phyloP scores from a whole-genome alignment of 2,329 filamentous ascomycete genomes.

The Nothopassalora personata region DNA sequence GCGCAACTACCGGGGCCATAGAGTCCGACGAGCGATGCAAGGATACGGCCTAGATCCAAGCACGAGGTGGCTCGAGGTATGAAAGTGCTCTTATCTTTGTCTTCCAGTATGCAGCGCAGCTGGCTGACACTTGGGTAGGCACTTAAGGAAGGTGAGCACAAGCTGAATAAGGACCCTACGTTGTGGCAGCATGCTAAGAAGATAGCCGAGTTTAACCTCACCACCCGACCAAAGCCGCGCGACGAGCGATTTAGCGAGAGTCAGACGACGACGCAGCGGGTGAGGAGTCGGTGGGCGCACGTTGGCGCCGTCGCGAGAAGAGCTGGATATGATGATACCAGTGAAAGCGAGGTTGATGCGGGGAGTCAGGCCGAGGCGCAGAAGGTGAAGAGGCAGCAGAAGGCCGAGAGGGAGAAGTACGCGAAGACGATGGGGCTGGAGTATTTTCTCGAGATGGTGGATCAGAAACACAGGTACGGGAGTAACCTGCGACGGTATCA shows the following conservation, averaged over 20 bases:
- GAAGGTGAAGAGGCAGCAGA: slow-evolving; percentile 36
- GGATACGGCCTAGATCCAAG: slow-evolving; percentile 65
- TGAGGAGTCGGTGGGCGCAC: slow-evolving; percentile 70
- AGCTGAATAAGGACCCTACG: neutral
- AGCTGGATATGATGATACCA: slow-evolving; percentile 62
- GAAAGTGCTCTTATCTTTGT: slow-evolving; percentile 10
- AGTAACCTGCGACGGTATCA: slow-evolving; percentile 78
- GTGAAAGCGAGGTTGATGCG: slow-evolving; percentile 37
- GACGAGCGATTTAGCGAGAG: slow-evolving; percentile 30
- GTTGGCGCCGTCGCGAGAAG: slow-evolving; percentile 64
- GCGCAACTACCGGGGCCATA: slow-evolving; percentile 72
- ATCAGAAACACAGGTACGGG: slow-evolving; percentile 76
- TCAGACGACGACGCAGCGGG: slow-evolving; percentile 7
- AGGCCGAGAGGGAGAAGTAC: slow-evolving; percentile 55
- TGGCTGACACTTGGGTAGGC: slow-evolving; percentile 24
- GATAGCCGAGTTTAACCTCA: slow-evolving; percentile 49
- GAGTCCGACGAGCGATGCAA: slow-evolving; percentile 62
- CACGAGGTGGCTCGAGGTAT: slow-evolving; percentile 65
- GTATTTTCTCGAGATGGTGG: slow-evolving; percentile 74
- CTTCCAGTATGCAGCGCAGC: neutral
- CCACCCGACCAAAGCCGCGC: slow-evolving; percentile 44
- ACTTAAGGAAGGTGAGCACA: slow-evolving; percentile 31
- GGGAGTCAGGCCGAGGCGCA: slow-evolving; percentile 33
- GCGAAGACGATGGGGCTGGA: slow-evolving; percentile 78
- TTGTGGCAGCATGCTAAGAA: slow-evolving; percentile 21